Conservation (phyloP, 2,329 filamentous ascomycete genomes). For the Talaromyces piceae region DNA sequence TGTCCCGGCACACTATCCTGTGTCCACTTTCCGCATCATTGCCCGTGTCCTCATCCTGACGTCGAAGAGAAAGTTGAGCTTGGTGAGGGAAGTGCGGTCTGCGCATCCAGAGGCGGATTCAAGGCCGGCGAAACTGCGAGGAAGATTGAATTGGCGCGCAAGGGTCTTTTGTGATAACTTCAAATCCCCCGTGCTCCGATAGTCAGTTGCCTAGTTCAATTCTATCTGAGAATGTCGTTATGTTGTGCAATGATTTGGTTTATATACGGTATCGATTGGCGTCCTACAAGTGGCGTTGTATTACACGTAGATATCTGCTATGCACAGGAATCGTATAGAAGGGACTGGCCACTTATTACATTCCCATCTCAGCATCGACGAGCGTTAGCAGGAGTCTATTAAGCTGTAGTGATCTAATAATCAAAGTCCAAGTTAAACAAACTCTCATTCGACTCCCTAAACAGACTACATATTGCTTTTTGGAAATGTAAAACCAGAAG, state of each 20-base stretch:
- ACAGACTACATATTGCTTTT: neutral
- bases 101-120: conserved; percentile 43
- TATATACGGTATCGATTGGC: too few species aligned
- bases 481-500: neutral
- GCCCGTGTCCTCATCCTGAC: conserved; percentile 75
- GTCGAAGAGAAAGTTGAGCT: conserved; percentile 69
- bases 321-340: too few species aligned
- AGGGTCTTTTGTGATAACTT: conserved; percentile 36
- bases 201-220: neutral
- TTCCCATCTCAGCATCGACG: too few species aligned
- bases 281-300: neutral
- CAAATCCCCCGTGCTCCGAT: neutral
- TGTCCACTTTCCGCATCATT: conserved; percentile 94
- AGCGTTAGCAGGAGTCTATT: too few species aligned
- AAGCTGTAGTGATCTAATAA: too few species aligned
- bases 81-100: conserved; percentile 42
- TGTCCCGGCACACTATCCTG: conserved; percentile 92
- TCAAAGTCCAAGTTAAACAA: too few species aligned
- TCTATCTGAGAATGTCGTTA: conserved; percentile 21
- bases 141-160: conserved; percentile 45
- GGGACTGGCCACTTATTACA: too few species aligned
- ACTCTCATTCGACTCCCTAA: neutral
- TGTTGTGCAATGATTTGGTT: neutral
- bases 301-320: neutral
- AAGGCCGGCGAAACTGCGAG: conserved; percentile 40